Evolutionary conservation across 805 yeast species (phyloP), one percentile per base, ranked within the genome.

Genomic region (Kuraishia floccosa): DNA sequence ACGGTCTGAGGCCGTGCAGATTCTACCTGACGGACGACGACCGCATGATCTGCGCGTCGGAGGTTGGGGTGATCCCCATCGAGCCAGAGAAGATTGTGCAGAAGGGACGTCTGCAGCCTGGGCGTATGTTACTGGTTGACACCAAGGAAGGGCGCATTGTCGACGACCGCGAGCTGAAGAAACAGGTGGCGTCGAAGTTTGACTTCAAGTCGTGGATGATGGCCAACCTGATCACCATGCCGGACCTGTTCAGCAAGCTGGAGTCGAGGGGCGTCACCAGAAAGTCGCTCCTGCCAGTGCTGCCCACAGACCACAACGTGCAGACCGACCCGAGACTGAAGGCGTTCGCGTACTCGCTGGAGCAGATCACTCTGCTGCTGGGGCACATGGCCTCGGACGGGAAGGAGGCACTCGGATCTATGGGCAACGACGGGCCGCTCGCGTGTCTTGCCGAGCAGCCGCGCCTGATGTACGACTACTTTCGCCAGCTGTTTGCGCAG

Each of bases 1-100:
- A 91, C 53, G 98, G 98, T 40, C 70, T 89, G 50, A 80, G 98
- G 63, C 98, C 98, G 23, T 91, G 98, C 65, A 84, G 98, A 53
- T 89, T 84, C 66, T 91, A 91, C 57, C 77, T 91, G 44, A 87
- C 96, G 28, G 79, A 77, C 47, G 97, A 91, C 54, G 93, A 87
- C 58, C 72, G 93, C 44, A 87, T 89, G 70, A 86, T 89, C 48
- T 89, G 96, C 62, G 98, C 96, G 5, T 86, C 96, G 11, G 98
- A 89, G 61, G 98, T 89, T 38, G 98, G 98, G 59, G 96, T 89
- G 21, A 78, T 89, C 44, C 91, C 82, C 44, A 76, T 91, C 38
- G 91, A 78, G 39, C 77, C 95, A 14, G 82, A 76, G 42, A 68
- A 72, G 40, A 75, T 89, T 35, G 68, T 86, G 36, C 82, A 80